Conservation (phyloP, 805 yeast genomes). For the Saccharomycopsis sp. region DNA sequence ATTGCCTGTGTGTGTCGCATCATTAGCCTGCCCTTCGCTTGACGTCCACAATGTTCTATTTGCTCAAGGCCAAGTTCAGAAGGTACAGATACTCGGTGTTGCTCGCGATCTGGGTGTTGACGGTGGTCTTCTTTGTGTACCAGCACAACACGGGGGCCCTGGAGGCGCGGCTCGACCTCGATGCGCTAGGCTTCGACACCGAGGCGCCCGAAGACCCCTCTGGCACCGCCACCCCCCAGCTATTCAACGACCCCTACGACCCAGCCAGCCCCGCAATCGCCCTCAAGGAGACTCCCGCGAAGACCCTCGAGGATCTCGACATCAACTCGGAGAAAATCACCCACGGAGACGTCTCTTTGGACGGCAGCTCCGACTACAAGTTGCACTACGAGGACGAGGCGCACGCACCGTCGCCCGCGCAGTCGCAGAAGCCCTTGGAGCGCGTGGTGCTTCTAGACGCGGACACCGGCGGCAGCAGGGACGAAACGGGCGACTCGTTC, state of each 20-base stretch:
- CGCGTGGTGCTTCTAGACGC: slow-evolving; percentile 3
- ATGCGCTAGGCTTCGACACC: background rate
- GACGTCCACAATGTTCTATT: background rate
- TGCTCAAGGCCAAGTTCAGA: slow-evolving; percentile 4
- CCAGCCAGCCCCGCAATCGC: background rate
- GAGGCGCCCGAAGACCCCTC: background rate
- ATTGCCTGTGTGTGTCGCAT: too few relatives aligned
- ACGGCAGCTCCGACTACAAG: background rate
- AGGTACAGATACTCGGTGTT: slow-evolving; percentile 3
- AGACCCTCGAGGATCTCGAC: background rate
- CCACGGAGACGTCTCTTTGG: background rate
- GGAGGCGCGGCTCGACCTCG: background rate
- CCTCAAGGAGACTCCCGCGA: background rate
- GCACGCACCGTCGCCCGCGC: background rate
- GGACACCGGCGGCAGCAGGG: background rate
- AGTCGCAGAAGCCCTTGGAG: background rate
- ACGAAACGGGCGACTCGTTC: slow-evolving; percentile 1
- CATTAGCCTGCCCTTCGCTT: too few relatives aligned
- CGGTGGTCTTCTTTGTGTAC: slow-evolving; percentile 6
- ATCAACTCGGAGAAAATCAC: background rate
- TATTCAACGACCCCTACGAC: background rate
- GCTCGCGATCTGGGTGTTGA: slow-evolving; percentile 3
- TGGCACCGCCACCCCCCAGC: background rate
- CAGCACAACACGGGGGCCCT: slow-evolving; percentile 2
- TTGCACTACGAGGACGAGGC: background rate